Evolutionary conservation across 2,329 filamentous ascomycete genomes (phyloP).

Genomic region (Cladophialophora psammophila): DNA sequence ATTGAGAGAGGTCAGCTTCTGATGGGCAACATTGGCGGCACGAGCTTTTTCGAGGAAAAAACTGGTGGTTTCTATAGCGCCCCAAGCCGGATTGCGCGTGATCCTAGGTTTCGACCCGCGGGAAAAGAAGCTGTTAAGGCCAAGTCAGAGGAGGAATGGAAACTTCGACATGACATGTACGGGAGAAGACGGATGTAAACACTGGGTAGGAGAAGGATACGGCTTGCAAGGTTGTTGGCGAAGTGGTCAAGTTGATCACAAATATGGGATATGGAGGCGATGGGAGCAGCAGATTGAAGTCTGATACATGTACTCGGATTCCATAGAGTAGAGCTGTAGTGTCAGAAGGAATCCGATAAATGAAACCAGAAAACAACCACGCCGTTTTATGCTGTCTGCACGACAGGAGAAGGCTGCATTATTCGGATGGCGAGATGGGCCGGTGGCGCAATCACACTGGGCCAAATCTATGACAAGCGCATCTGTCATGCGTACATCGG

Average conservation of each 20-base stretch:
- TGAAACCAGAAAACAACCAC: too few species aligned
- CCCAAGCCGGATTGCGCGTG: constrained; percentile 38
- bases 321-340: constrained; percentile 12
- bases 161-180: constrained; percentile 31
- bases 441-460: constrained; percentile 3
- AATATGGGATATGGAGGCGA: constrained; percentile 7
- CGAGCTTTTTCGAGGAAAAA: constrained; percentile 39
- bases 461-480: constrained; percentile 19
- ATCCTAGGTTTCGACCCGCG: constrained; percentile 39
- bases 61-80: constrained; percentile 34
- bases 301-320: neutral
- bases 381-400: too few species aligned
- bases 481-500: neutral
- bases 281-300: constrained; percentile 2
- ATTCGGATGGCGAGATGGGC: constrained; percentile 4
- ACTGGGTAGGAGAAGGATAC: neutral
- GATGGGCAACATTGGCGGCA: constrained; percentile 23
- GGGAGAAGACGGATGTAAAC: constrained; percentile 33
- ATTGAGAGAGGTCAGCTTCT: constrained; percentile 33
- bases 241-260: neutral
- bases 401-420: neutral
- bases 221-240: neutral
- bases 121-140: constrained; percentile 34
- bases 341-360: neutral
- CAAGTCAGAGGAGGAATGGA: constrained; percentile 35